Evolutionary conservation across 805 yeast species (phyloP).

Genomic region (Candida tammaniensis): DNA sequence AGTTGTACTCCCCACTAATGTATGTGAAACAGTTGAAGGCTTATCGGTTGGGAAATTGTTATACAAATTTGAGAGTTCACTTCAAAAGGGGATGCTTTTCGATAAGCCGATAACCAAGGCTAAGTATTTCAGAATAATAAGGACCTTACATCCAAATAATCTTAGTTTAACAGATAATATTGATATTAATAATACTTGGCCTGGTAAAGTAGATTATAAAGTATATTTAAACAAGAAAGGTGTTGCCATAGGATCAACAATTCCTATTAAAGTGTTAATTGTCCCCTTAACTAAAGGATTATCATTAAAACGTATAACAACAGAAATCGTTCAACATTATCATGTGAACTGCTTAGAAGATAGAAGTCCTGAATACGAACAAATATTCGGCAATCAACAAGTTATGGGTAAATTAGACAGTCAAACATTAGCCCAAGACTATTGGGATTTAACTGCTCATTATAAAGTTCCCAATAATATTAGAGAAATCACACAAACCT

Average conservation of each 20-base stretch:
- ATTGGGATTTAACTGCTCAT: conserved; percentile 44
- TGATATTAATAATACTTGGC: conserved; percentile 51
- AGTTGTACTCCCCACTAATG: conserved; percentile 42
- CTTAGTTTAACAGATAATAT: conserved; percentile 39
- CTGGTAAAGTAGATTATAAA: conserved; percentile 49
- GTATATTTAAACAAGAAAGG: conserved; percentile 43
- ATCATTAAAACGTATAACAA: conserved; percentile 21
- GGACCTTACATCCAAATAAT: conserved; percentile 43
- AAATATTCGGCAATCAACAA: conserved; percentile 25
- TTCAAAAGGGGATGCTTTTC: conserved; percentile 40
- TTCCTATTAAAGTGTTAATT: conserved; percentile 41
- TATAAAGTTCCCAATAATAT: conserved; percentile 40
- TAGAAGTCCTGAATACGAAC: conserved; percentile 41
- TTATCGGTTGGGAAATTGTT: conserved; percentile 39
- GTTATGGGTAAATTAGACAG: conserved; percentile 10
- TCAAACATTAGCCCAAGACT: conserved; percentile 27
- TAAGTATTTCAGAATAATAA: conserved; percentile 42
- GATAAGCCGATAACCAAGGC: conserved; percentile 33
- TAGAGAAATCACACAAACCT: conserved; percentile 42
- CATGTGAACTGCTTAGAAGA: conserved; percentile 33
- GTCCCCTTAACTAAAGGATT: conserved; percentile 50
- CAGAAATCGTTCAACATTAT: conserved; percentile 29
- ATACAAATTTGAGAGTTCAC: conserved; percentile 41
- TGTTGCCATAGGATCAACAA: conserved; percentile 44
- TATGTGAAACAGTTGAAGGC: conserved; percentile 53